Base-by-base conservation (phyloP, 352 stramenopile genomes). In the Phytophthora citrophthora region DNA sequence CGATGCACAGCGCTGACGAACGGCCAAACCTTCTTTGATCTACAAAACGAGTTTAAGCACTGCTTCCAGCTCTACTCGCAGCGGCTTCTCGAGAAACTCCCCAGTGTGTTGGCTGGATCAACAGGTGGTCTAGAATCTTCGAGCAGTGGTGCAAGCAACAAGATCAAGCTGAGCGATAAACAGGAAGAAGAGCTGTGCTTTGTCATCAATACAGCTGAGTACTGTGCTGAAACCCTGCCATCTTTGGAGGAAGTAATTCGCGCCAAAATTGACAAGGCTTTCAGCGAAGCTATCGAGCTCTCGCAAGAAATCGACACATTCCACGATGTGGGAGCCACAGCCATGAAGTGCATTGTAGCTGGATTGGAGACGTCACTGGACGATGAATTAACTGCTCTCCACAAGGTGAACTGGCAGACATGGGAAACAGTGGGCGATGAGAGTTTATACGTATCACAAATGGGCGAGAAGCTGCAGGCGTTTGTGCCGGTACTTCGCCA, bases 151-250 rank as follows among this genome's bases (percentile, higher is more conserved):
- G 36, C 18, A 20, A 64, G 26, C 7, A 70, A 44, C 52, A 83
- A 81, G 27, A 66, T 90, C 48, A 89, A 89, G 45, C 57, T 98
- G 50, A 80, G 81, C 9, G 74, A 89, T 32, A 97, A 96, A 51
- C 94, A 98, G 55, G 95, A 99, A 77, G 91, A 98, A 48, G 96
- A 97, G 26, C 79, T 98, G 27, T 99, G 97, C 68, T 98, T 99
- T 66, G 94, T 99, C 5, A 96, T 99, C 65, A 98, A 99, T 83
- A 99, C 98, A 12, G 98, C 96, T 16, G 97, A 99, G 72, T 99
- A 99, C 73, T 99, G 97, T 58, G 96, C 96, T 1, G 97, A 99
- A 54, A 99, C 97, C 8, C 63, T 94, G 9, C 96, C 98, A 69
- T 98, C 97, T 36, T 65, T 97, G 23, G 89, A 99, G 72, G 96